Evolutionary conservation across 495 filamentous ascomycete genomes (phyloP).

Genomic region (Tetracladium setigerum): DNA sequence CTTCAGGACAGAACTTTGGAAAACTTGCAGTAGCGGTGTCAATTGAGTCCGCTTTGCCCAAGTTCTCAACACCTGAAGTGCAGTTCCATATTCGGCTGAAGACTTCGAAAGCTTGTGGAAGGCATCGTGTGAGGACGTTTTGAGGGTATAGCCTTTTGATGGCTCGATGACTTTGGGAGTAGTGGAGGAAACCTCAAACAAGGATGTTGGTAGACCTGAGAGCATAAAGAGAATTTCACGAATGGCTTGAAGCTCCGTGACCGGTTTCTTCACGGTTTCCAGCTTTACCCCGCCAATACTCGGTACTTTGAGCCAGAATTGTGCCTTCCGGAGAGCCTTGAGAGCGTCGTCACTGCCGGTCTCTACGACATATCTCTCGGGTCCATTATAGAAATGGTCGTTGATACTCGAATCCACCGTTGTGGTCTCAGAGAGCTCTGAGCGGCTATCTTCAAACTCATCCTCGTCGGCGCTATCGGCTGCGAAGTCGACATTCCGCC

Average conservation of each 20-base stretch:
- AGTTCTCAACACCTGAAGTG: constrained; percentile 8
- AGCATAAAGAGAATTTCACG: constrained; percentile 84
- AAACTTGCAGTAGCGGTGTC: constrained; percentile 41
- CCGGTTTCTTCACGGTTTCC: constrained; percentile 29
- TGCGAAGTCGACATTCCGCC: constrained; percentile 69
- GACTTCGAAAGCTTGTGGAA: constrained; percentile 22
- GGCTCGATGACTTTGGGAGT: constrained; percentile 9
- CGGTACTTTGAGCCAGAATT: constrained; percentile 50
- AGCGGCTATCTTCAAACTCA: constrained; percentile 29
- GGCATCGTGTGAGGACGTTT: constrained; percentile 23
- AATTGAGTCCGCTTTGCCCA: constrained; percentile 23
- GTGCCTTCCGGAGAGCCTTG: constrained; percentile 43
- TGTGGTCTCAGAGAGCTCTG: constrained; percentile 9
- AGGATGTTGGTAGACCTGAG: constrained; percentile 63
- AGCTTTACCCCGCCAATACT: constrained; percentile 15
- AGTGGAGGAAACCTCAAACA: constrained; percentile 43
- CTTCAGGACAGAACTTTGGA: constrained; percentile 35
- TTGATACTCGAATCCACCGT: constrained; percentile 27
- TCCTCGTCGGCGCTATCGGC: constrained; percentile 57
- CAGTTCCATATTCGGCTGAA: constrained; percentile 26
- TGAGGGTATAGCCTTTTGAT: constrained; percentile 20
- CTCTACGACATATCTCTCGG: constrained; percentile 27
- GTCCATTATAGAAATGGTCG: constrained; percentile 27
- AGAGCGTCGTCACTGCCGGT: constrained; percentile 36
- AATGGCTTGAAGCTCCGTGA: constrained; percentile 67